Evolutionary conservation across 768 basidiomycete species (phyloP).

Genomic region (Lepiota brunneoincarnata): DNA sequence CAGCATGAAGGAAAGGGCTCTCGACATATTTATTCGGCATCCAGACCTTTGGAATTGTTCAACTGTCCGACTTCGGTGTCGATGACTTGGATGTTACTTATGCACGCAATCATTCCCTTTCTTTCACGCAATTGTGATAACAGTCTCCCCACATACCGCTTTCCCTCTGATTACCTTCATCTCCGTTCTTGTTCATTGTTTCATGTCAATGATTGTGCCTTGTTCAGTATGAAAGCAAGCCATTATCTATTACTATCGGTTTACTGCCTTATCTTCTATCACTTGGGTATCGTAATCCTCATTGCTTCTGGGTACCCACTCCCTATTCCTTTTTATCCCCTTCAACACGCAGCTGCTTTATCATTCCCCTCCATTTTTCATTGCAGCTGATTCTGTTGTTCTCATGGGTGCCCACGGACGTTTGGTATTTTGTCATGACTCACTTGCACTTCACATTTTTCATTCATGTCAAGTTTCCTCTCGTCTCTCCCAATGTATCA

Average conservation of each 20-base stretch:
- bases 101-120: background rate
- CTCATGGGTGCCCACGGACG: slow-evolving; percentile 5
- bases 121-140: slow-evolving; percentile 11
- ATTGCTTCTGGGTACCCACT: background rate
- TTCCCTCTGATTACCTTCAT: background rate
- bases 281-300: slow-evolving; percentile 4
- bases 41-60: background rate
- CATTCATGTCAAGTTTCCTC: background rate
- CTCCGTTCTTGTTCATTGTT: slow-evolving; percentile 6
- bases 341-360: background rate
- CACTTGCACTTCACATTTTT: background rate
- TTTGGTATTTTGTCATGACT: slow-evolving; percentile 4
- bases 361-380: background rate
- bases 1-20: background rate
- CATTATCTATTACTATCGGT: slow-evolving; percentile 8
- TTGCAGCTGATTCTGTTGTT: background rate
- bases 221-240: slow-evolving; percentile 11
- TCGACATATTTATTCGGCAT: background rate
- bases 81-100: slow-evolving; percentile 4
- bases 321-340: background rate
- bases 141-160: slow-evolving; percentile 1
- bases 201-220: slow-evolving; percentile 8
- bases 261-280: slow-evolving; percentile 8
- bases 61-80: slow-evolving; percentile 1
- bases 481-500: slow-evolving; percentile 2